phyloP scores from a whole-genome alignment of 352 stramenopile genomes.

The Phytophthora constricta region DNA sequence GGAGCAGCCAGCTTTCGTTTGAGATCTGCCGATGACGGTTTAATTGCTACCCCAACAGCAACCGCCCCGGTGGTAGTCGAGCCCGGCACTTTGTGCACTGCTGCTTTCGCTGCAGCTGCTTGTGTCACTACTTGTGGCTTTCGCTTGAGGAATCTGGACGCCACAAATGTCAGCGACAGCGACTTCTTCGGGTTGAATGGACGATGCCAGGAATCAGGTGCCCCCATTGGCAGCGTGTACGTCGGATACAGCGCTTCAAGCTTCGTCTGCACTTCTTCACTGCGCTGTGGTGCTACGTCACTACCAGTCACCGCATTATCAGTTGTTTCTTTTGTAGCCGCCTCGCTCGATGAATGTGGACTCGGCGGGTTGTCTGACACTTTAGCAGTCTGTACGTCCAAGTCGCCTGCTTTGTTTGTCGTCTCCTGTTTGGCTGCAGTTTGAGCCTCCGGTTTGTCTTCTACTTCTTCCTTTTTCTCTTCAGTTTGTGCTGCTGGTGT shows the following conservation, averaged over 20 bases:
- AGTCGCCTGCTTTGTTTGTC: constrained; percentile 32
- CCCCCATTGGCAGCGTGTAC: constrained; percentile 50
- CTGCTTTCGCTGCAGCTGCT: not conserved
- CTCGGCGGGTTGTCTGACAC: no score
- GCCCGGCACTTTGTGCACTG: not conserved
- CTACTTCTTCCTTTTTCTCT: no score
- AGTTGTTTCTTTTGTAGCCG: not conserved
- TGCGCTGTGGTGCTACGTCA: not conserved
- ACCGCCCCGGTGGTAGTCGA: not conserved
- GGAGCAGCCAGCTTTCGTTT: constrained; percentile 26
- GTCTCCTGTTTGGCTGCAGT: not conserved
- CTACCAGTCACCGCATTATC: not conserved
- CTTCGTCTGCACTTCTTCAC: constrained; percentile 3
- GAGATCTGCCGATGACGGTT: constrained; percentile 12
- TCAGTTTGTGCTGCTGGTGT: no score
- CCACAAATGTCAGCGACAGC: constrained; percentile 60
- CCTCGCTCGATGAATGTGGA: no score
- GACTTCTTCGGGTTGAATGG: constrained; percentile 51
- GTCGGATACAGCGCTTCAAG: constrained; percentile 45
- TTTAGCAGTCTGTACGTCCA: no score
- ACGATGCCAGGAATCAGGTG: constrained; percentile 45
- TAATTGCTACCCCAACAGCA: not conserved
- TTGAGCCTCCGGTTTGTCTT: constrained; percentile 2
- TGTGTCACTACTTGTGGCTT: constrained; percentile 24
- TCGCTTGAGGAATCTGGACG: constrained; percentile 62